Conservation (phyloP, 495 filamentous ascomycete genomes). For the Xylaria longipes region DNA sequence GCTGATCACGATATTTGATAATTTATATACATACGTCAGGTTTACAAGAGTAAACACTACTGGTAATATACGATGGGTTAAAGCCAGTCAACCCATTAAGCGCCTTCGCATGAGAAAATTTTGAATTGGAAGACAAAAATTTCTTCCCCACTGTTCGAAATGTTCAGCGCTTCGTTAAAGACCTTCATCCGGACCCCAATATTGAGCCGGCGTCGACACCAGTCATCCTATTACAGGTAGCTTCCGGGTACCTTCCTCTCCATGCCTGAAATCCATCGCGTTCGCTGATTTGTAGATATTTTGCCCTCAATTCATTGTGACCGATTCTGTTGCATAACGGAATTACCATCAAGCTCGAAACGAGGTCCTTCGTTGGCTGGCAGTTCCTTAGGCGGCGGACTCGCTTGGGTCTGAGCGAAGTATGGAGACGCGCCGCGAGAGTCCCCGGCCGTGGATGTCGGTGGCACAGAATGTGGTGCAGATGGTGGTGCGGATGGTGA, state of each 20-base stretch:
- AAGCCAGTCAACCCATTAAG: too few relatives aligned
- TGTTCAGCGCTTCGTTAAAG: too few relatives aligned
- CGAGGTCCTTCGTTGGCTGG: not conserved
- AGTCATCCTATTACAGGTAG: not conserved
- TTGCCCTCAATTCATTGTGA: not conserved
- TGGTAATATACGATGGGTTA: too few relatives aligned
- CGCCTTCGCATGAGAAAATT: too few relatives aligned
- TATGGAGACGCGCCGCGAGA: not conserved
- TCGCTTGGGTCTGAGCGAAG: not conserved
- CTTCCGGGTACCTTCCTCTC: not conserved
- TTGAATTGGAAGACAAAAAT: too few relatives aligned
- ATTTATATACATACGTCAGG: too few relatives aligned
- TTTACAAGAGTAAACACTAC: too few relatives aligned
- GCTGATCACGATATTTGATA: too few relatives aligned
- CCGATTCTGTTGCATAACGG: not conserved
- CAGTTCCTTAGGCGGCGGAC: slow-evolving; percentile 9
- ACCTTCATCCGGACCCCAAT: too few relatives aligned
- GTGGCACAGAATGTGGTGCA: not conserved
- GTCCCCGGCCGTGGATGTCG: not conserved
- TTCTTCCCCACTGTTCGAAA: too few relatives aligned
- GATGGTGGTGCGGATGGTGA: not conserved
- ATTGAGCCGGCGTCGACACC: too few relatives aligned
- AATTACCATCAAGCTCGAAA: slow-evolving; percentile 8
- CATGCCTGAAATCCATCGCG: not conserved
- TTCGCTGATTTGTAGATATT: not conserved